These are phyloP conservation scores for Aspergillus sclerotioniger DNA, from an alignment of 495 filamentous ascomycete species.

Conservation along the genomic window DNA sequence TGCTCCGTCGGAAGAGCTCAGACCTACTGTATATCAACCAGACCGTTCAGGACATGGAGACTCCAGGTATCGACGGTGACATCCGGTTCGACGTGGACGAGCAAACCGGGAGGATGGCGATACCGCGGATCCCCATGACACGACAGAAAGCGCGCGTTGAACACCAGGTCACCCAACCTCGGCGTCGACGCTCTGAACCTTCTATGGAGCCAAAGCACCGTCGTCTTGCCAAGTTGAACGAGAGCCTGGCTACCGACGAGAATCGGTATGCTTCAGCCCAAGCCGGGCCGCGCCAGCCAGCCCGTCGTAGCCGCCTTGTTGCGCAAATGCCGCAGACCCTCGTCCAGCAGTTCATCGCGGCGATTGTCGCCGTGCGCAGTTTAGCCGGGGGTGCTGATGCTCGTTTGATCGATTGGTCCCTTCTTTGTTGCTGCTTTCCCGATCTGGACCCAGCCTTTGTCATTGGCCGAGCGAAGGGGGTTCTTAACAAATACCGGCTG, in stretches of 20 bases:
- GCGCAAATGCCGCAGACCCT: constrained; percentile 25
- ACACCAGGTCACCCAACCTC: not conserved
- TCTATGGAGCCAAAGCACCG: constrained; percentile 13
- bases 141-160: constrained; percentile 4
- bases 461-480: constrained; percentile 56
- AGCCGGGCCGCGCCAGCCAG: constrained; percentile 4
- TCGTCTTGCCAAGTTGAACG: constrained; percentile 32
- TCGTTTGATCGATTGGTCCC: constrained; percentile 67
- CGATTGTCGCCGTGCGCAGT: constrained; percentile 71
- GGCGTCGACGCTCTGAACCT: constrained; percentile 3
- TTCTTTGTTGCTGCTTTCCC: constrained; percentile 66
- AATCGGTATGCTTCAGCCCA: not conserved
- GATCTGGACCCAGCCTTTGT: constrained; percentile 56
- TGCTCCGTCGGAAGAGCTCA: constrained; percentile 24
- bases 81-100: constrained; percentile 37
- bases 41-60: constrained; percentile 33
- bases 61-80: constrained; percentile 28
- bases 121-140: constrained; percentile 3
- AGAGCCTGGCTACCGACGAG: constrained; percentile 16
- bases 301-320: constrained; percentile 27
- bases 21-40: constrained; percentile 36
- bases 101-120: not conserved
- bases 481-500: constrained; percentile 57
- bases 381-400: constrained; percentile 69
- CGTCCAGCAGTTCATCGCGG: constrained; percentile 52